These are phyloP conservation scores for Fusarium mundagurra DNA, from an alignment of 2,329 filamentous ascomycete species.

Conservation along the genomic window DNA sequence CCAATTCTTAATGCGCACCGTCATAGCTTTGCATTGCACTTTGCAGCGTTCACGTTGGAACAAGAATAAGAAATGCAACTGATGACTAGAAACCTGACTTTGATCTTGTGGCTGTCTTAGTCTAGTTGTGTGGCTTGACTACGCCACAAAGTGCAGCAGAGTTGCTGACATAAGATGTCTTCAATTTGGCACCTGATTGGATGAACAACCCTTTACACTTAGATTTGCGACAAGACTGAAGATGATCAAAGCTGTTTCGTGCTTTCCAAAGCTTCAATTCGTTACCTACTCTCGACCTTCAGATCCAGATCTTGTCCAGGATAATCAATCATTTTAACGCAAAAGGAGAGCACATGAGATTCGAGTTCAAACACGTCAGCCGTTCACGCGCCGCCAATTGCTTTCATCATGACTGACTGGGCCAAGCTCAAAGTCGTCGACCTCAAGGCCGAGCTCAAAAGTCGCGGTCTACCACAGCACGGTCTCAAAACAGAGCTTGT, in stretches of 20 bases:
- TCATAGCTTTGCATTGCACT: slow-evolving; percentile 9
- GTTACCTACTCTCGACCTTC: background rate
- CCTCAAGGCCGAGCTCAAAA: slow-evolving; percentile 78
- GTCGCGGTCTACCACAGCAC: slow-evolving; percentile 72
- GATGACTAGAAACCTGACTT: background rate
- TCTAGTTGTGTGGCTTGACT: background rate
- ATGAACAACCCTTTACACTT: slow-evolving; percentile 1
- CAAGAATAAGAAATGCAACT: background rate
- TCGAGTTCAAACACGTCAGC: background rate
- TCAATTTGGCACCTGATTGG: slow-evolving; percentile 24
- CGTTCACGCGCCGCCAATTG: slow-evolving; percentile 15
- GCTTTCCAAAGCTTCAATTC: slow-evolving; percentile 4
- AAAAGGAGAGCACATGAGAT: background rate
- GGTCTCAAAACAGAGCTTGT: slow-evolving; percentile 79
- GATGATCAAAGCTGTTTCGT: slow-evolving; percentile 15
- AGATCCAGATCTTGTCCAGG: background rate
- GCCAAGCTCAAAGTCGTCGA: slow-evolving; percentile 76
- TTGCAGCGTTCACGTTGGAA: background rate
- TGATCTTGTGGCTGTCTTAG: slow-evolving; percentile 4
- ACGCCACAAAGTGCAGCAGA: background rate
- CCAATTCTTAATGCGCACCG: background rate
- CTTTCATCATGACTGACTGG: slow-evolving; percentile 60
- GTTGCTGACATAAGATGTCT: slow-evolving; percentile 34
- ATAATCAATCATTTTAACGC: too few species aligned
- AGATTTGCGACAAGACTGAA: slow-evolving; percentile 41